Base-by-base conservation (phyloP, 495 filamentous ascomycete genomes). In the Penicillium roqueforti region DNA sequence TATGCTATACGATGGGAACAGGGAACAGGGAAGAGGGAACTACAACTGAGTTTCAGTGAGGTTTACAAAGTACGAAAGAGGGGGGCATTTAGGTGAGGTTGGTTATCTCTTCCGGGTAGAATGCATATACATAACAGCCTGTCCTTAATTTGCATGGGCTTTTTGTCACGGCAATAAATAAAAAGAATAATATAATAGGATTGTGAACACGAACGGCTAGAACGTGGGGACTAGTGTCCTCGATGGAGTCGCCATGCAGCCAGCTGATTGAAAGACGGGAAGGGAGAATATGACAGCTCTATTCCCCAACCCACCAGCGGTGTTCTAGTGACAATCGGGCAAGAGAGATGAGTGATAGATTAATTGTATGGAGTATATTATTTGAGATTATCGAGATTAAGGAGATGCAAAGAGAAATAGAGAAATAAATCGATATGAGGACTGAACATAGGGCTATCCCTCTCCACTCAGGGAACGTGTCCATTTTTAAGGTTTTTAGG, bases 281-380 rank as follows among this genome's bases (percentile, higher is more conserved):
- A 60, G 40, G 53, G 42, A 44, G 55, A 69, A 75, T 67, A 67
- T 74, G 72, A 75, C 69, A 75, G 70, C 70, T 75, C 71, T 54
- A 53, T 67, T 50, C 60, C 56, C 53, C 31, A 36, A 57, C 47
- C 43, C 41, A 58, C 42, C 19, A n/a, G 14, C 11, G 22, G 18
- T 20, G 14, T 36, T 16, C 14, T 6, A 13, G 11, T 28, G 16
- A 52, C 26, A 52, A 20, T 20, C 53, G 28, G 37, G 26, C 43
- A 3, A 9, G n/a, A 14, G 34, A 34, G 32, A 38, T 49, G 25
- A 18, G 4, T 38, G 28, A 16, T 19, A 37, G 19, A n/a, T 25
- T 23, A 26, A 26, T 23, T 47, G 10, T 37, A 38, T 2, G 2
- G 22, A 14, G 13, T 8, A 25, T 10, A 0, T 25, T 36, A 36